Evolutionary conservation across 805 yeast species (phyloP).

Genomic region (Babjeviella inositovora): DNA sequence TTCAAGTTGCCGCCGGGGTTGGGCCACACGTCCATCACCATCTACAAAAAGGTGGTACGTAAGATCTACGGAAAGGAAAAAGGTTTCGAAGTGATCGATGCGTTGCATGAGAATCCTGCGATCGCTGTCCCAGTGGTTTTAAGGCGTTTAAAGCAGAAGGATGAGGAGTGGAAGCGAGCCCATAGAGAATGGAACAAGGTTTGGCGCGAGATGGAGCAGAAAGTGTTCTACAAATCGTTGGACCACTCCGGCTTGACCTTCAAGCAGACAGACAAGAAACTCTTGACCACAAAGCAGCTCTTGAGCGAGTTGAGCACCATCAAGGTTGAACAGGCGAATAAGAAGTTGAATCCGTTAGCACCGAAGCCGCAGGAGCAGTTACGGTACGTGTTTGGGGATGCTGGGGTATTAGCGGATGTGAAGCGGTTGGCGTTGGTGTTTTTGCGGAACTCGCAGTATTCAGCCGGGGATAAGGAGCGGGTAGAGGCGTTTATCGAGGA

Average conservation of each 20-base stretch:
- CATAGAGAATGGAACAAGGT: slow-evolving; percentile 98
- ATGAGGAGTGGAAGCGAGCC: slow-evolving; percentile 97
- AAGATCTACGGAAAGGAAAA: slow-evolving; percentile 89
- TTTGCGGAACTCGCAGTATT: slow-evolving; percentile 56
- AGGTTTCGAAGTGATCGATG: slow-evolving; percentile 92
- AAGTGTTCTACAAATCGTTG: slow-evolving; percentile 80
- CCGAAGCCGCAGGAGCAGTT: slow-evolving; percentile 68
- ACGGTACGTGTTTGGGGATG: slow-evolving; percentile 46
- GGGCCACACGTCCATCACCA: slow-evolving; percentile 83
- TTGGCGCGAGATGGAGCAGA: slow-evolving; percentile 97
- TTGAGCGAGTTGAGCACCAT: slow-evolving; percentile 86
- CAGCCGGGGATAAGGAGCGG: slow-evolving; percentile 67
- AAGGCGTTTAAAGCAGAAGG: slow-evolving; percentile 89
- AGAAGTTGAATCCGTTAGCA: slow-evolving; percentile 70
- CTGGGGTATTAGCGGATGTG: slow-evolving; percentile 59
- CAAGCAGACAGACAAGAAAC: slow-evolving; percentile 91
- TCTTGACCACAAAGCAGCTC: slow-evolving; percentile 77
- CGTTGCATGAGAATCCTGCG: slow-evolving; percentile 88
- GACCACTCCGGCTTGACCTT: slow-evolving; percentile 94
- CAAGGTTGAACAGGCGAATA: slow-evolving; percentile 80
- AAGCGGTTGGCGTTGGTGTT: slow-evolving; percentile 49
- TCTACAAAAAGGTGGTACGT: slow-evolving; percentile 84
- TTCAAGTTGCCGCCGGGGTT: slow-evolving; percentile 87
- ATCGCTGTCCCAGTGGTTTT: slow-evolving; percentile 89
- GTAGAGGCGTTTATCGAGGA: slow-evolving; percentile 54